Evolutionary conservation across 176 grass and related monocot species (phyloP), one percentile per base, ranked within the genome.

Genomic region (Themeda triandra): DNA sequence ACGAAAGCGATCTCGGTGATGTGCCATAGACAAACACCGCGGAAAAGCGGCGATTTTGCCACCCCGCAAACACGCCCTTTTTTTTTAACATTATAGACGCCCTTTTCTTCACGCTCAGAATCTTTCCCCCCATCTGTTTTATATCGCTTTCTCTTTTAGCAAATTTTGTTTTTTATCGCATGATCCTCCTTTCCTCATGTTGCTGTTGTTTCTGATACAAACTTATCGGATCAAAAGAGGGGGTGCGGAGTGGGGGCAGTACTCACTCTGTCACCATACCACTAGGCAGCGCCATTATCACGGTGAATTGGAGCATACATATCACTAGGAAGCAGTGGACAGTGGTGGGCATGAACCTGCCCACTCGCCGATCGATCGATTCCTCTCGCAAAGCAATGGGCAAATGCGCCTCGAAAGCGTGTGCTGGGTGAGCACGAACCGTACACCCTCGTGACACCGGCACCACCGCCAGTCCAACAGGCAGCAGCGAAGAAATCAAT

Each of bases 191-290:
- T 59, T 49, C 3, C 10, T 66, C 32, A 32, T 67, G 30, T 3
- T 33, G 17, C 5, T 71, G 11, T 8, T 71, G 36, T 13, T 0
- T 5, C 31, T 60, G 3, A 8, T 64, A 28, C 42, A 66, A 73
- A 73, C 41, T 79, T 90, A 86, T 74, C 88, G 66, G 80, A 25
- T 62, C 15, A 13, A 62, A 83, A 67, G 73, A 77, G 65, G 65
- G 65, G 53, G 88, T 15, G 19, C 14, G 0, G 73, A 62, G 84
- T 83, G 88, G 79, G 66, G 84, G 35, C 79, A 8, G 28, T 63
- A 79, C 66, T 11, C 72, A 42, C 71, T 19, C 56, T 73, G 79
- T 83, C 88, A 39, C 75, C 60, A 74, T 63, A 23, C 9, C 82
- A 83, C 74, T 73, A 51, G 13, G 31, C 69, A 28, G 33, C 17